A percentile compares a stretch with the other conserved stretches of the same genome.
phyloP scores from a whole-genome alignment of 495 filamentous ascomycete species.

The Friedmanniomyces simplex region DNA sequence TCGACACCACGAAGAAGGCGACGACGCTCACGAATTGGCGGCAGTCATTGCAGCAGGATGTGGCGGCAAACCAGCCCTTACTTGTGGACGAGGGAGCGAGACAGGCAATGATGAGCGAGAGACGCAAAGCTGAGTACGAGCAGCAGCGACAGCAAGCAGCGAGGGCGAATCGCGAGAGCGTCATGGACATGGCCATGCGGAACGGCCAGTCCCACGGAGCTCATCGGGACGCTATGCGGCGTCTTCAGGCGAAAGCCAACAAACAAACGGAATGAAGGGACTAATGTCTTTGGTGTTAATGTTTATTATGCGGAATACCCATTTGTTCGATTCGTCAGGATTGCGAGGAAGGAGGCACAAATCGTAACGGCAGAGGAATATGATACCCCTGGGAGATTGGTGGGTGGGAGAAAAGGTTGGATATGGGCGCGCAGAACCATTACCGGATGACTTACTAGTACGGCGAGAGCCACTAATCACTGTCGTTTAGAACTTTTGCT shows the following conservation, averaged over 20 bases:
- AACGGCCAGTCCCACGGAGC: conserved; percentile 62
- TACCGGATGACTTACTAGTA: too few relatives aligned
- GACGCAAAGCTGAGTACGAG: conserved; percentile 29
- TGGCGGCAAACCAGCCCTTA: conserved; percentile 36
- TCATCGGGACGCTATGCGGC: conserved; percentile 71
- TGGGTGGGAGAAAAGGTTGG: not conserved
- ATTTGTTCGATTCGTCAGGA: not conserved
- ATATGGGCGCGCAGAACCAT: too few relatives aligned
- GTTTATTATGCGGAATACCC: not conserved
- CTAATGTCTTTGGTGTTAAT: not conserved
- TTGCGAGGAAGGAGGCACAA: not conserved
- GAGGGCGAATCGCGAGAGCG: conserved; percentile 34
- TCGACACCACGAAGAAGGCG: conserved; percentile 41
- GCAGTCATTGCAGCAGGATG: conserved; percentile 56
- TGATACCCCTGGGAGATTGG: not conserved
- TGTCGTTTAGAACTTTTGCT: too few relatives aligned
- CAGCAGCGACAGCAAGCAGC: conserved; percentile 39
- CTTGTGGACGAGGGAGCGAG: conserved; percentile 33
- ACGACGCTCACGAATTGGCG: conserved; percentile 66
- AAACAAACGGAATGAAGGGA: not conserved
- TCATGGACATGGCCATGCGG: conserved; percentile 66
- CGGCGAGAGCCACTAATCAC: too few relatives aligned
- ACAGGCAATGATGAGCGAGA: conserved; percentile 36
- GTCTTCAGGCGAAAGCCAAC: conserved; percentile 61
- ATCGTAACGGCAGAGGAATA: not conserved